Conservation (phyloP, 2,329 filamentous ascomycete species). For the Dactylellina drechsleri region DNA sequence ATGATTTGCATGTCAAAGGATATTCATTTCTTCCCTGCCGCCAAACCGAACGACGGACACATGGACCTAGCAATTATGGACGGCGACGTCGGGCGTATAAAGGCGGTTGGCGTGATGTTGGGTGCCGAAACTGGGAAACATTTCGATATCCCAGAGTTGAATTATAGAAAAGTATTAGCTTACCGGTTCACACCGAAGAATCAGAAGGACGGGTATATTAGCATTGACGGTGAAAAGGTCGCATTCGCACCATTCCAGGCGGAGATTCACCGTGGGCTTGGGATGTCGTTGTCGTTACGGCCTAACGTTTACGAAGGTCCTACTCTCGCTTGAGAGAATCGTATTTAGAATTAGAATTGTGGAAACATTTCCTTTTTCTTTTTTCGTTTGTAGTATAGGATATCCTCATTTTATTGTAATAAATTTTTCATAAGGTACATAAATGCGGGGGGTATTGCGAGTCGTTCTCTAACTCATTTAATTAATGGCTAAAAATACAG, state of each 20-base stretch:
- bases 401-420: constrained; percentile 19
- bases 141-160: constrained; percentile 78
- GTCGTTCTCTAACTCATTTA: constrained; percentile 20
- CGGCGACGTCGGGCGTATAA: constrained; percentile 75
- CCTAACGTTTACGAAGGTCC: constrained; percentile 73
- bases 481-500: constrained; percentile 26
- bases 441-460: constrained; percentile 32
- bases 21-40: constrained; percentile 85
- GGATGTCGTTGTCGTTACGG: constrained; percentile 81
- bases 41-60: constrained; percentile 82
- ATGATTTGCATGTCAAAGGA: constrained; percentile 92
- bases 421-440: not conserved
- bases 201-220: constrained; percentile 81
- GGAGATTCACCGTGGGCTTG: constrained; percentile 84
- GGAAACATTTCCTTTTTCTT: constrained; percentile 10
- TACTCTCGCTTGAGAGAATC: constrained; percentile 14
- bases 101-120: constrained; percentile 75
- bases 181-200: constrained; percentile 83
- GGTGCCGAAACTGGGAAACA: constrained; percentile 78
- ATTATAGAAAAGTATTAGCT: constrained; percentile 84
- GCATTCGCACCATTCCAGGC: constrained; percentile 91
- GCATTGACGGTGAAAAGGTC: constrained; percentile 88
- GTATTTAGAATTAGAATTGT: not conserved
- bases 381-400: constrained; percentile 24
- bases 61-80: constrained; percentile 85